Conservation (phyloP, 1,139 yeast species). For the Hemisphaericaspora xylofermentans region DNA sequence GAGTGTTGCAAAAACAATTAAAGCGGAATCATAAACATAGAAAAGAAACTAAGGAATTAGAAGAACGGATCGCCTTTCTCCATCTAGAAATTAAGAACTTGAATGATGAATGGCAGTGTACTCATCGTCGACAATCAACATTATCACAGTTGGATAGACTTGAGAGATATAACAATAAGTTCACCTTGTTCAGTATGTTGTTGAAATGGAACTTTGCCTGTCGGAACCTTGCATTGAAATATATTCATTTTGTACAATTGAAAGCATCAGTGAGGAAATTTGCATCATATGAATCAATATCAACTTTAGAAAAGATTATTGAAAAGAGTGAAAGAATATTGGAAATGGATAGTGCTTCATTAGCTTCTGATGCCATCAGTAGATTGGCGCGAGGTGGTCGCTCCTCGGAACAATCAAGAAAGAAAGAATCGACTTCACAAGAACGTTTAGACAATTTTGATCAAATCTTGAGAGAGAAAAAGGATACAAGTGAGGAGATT, state of each 20-base stretch:
- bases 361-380: conserved; percentile 5
- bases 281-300: conserved; percentile 38
- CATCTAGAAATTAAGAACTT: conserved; percentile 21
- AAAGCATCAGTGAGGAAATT: conserved; percentile 29
- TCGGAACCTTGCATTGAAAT: conserved; percentile 36
- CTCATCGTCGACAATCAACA: conserved; percentile 7
- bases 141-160: conserved; percentile 15
- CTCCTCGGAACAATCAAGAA: conserved; percentile 1
- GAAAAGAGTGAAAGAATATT: conserved; percentile 13
- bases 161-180: conserved; percentile 40
- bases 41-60: conserved; percentile 13
- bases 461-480: conserved; percentile 46
- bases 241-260: conserved; percentile 40
- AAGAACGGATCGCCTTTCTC: conserved; percentile 24
- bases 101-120: conserved; percentile 6
- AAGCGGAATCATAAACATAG: conserved; percentile 16
- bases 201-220: conserved; percentile 45
- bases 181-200: conserved; percentile 40
- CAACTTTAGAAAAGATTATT: conserved; percentile 38
- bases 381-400: conserved; percentile 2
- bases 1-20: conserved; percentile 26
- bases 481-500: conserved; percentile 42
- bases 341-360: conserved; percentile 12
- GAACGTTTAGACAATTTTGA: conserved; percentile 47
- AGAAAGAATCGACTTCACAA: conserved; percentile 17